A percentile compares a stretch with the other conserved stretches of the same genome.
These are phyloP conservation scores for Crotalaria pallida DNA, from an alignment of 306 rosid species.

Conservation along the genomic window DNA sequence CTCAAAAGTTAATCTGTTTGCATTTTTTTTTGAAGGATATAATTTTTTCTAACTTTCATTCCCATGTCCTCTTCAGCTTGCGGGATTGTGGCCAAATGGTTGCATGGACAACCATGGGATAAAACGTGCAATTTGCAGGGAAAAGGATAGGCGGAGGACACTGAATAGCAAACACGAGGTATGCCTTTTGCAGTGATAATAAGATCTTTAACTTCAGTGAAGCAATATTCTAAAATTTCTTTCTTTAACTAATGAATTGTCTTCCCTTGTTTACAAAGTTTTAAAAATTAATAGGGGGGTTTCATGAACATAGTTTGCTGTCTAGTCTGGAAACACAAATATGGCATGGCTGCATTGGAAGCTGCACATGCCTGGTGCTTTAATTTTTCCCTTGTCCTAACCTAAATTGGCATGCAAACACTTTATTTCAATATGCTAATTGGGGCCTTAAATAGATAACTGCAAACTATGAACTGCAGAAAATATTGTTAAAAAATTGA, in stretches of 20 bases:
- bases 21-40: not conserved
- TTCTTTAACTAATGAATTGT: not conserved
- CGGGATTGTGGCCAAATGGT: slow-evolving; percentile 90
- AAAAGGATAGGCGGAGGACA: slow-evolving; percentile 82
- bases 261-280: not conserved
- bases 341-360: not conserved
- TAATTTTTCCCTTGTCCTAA: not conserved
- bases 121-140: slow-evolving; percentile 86
- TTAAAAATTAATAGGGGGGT: not conserved
- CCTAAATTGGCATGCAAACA: not conserved
- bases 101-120: slow-evolving; percentile 98
- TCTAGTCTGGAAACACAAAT: not conserved
- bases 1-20: slow-evolving; percentile 13
- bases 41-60: not conserved
- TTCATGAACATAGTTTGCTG: not conserved
- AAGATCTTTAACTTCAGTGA: not conserved
- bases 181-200: slow-evolving; percentile 15
- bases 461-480: not conserved
- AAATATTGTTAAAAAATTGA: not conserved
- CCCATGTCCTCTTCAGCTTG: slow-evolving; percentile 59
- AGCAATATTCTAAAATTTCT: not conserved
- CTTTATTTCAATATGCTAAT: not conserved
- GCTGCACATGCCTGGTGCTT: not conserved
- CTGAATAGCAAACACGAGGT: slow-evolving; percentile 64
- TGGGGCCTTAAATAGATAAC: not conserved